Percentiles rank a stretch among this genome's conserved stretches.
These are phyloP conservation scores for Perkinsus marinus DNA, from an alignment of 169 alveolate species.

Conservation along the genomic window DNA sequence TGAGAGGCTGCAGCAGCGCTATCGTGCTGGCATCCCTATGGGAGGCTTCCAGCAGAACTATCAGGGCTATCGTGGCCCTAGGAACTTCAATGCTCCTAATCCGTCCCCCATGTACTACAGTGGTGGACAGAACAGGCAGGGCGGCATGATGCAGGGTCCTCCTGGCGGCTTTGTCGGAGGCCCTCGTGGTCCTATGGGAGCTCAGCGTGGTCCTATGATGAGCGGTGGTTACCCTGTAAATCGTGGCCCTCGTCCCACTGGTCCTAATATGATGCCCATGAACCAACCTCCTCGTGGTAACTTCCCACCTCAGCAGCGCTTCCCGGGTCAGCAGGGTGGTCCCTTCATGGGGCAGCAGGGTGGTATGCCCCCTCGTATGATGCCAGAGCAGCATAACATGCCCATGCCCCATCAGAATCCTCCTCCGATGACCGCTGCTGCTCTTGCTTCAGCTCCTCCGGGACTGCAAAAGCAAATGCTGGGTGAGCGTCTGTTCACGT, in stretches of 20 bases:
- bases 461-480: constrained; percentile 79
- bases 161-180: neutral
- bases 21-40: constrained; percentile 50
- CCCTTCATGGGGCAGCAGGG: constrained; percentile 26
- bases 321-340: constrained; percentile 9
- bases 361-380: constrained; percentile 7
- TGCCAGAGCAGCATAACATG: constrained; percentile 10
- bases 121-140: neutral
- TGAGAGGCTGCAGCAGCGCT: constrained; percentile 70
- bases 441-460: constrained; percentile 63
- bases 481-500: constrained; percentile 83
- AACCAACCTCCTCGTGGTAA: constrained; percentile 9
- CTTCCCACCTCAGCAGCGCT: constrained; percentile 20
- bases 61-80: constrained; percentile 7
- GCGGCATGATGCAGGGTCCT: neutral
- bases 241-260: neutral
- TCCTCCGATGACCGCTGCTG: constrained; percentile 46
- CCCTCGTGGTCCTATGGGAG: neutral
- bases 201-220: neutral
- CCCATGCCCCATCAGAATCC: constrained; percentile 1
- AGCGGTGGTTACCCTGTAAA: neutral
- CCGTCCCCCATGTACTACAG: neutral
- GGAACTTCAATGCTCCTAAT: neutral
- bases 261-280: constrained; percentile 3
- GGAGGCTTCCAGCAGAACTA: constrained; percentile 9